Base-by-base conservation (phyloP, 495 filamentous ascomycete genomes). In the Corynascus novoguineensis region DNA sequence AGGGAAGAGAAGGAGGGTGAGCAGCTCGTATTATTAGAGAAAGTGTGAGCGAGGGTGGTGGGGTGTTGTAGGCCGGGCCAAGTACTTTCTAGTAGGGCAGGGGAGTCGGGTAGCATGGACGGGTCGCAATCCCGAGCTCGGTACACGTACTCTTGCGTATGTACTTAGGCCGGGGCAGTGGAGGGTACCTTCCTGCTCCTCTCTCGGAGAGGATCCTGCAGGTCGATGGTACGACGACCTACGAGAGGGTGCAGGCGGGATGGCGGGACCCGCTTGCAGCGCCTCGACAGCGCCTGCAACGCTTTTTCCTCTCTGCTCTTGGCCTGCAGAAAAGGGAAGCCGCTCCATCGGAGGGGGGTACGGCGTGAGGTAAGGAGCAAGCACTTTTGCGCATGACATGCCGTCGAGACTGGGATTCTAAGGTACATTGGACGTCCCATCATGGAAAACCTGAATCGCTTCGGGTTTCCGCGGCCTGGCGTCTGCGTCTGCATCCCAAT, bases 11-110 rank as follows among this genome's bases (percentile, higher is more conserved):
- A 29, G 71, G 74, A 75, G 73, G 73, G 75, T 74, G 64, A 74
- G 73, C 66, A 71, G 65, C 66, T 73, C 68, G 69, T 73, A 71
- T 69, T 52, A 58, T 53, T 47, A 53, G 56, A 52, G 38, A 27
- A 34, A 53, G 40, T 46, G 48, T 32, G 49, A 68, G 63, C 41
- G 49, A 68, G 63, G 63, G 44, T 51, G 68, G 71, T 68, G 72
- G 64, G 67, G 69, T 57, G 71, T 68, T 74, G 73, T 75, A 76
- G n/a, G n/a, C n/a, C n/a, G n/a, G n/a, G n/a, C n/a, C n/a, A n/a
- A n/a, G n/a, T n/a, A n/a, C n/a, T n/a, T n/a, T n/a, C n/a, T n/a
- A n/a, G n/a, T n/a, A n/a, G n/a, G n/a, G n/a, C n/a, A n/a, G n/a
- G n/a, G n/a, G n/a, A n/a, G n/a, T n/a, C n/a, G n/a, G n/a, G 68